phyloP scores from a whole-genome alignment of 148 eudicot genomes.

The Nyssa sinensis region DNA sequence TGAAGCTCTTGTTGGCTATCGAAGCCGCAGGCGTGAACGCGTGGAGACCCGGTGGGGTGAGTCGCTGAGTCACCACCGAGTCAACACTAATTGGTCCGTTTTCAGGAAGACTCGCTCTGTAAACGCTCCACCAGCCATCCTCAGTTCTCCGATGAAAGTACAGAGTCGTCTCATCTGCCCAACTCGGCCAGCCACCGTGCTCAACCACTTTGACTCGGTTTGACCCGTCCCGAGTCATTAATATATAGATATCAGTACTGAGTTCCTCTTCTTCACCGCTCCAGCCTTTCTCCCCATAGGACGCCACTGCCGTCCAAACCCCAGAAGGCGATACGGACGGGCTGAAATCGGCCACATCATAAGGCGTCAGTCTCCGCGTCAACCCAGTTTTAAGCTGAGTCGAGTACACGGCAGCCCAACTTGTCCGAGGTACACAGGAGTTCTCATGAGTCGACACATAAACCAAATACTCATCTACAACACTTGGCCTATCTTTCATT shows the following conservation, averaged over 20 bases:
- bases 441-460: constrained; percentile 78
- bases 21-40: constrained; percentile 84
- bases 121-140: constrained; percentile 92
- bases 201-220: constrained; percentile 65
- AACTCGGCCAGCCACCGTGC: constrained; percentile 92
- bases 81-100: constrained; percentile 21
- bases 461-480: constrained; percentile 54
- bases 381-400: constrained; percentile 52
- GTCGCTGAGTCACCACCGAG: constrained; percentile 57
- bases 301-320: constrained; percentile 75
- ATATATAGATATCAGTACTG: constrained; percentile 62
- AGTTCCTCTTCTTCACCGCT: constrained; percentile 74
- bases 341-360: constrained; percentile 76
- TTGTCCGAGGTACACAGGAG: constrained; percentile 51
- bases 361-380: constrained; percentile 73
- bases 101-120: constrained; percentile 40
- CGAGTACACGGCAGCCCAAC: constrained; percentile 91
- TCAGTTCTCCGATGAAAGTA: constrained; percentile 68
- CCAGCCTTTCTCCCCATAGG: constrained; percentile 69
- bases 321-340: constrained; percentile 94
- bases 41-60: constrained; percentile 92
- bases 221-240: constrained; percentile 66
- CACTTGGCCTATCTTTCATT: constrained; percentile 75
- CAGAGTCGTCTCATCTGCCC: constrained; percentile 68
- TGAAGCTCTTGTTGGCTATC: constrained; percentile 46